Conservation (phyloP, 2,329 filamentous ascomycete genomes). For the Aspergillus fischeri region DNA sequence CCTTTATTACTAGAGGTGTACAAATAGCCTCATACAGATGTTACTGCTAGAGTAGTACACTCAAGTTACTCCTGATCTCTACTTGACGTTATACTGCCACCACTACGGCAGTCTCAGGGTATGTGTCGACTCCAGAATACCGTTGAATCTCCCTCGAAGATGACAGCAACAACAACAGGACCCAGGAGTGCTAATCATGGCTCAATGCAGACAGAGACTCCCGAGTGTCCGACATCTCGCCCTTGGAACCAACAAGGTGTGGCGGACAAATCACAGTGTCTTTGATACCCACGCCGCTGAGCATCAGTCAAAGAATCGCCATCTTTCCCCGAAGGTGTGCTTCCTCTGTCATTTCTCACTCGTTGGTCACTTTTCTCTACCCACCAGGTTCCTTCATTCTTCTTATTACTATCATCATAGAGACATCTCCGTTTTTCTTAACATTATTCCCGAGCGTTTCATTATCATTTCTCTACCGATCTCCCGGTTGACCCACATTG, state of each 20-base stretch:
- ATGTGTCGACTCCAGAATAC: not conserved
- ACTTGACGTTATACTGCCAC: too few species aligned
- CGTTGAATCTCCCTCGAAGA: not conserved
- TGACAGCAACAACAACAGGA: too few species aligned
- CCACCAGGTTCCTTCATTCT: not conserved
- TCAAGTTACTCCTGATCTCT: too few species aligned
- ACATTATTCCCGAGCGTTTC: not conserved
- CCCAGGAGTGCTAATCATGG: not conserved
- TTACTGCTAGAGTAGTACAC: not conserved
- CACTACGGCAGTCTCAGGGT: not conserved
- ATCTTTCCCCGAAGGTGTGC: not conserved
- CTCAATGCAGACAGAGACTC: not conserved
- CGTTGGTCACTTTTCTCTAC: not conserved
- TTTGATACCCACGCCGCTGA: not conserved
- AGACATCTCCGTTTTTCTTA: not conserved
- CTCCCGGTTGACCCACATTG: constrained; percentile 6
- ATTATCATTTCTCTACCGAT: constrained; percentile 11
- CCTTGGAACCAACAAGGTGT: not conserved
- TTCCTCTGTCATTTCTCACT: not conserved
- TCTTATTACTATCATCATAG: not conserved
- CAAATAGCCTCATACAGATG: not conserved
- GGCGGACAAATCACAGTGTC: not conserved
- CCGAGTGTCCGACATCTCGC: not conserved
- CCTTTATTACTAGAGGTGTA: not conserved
- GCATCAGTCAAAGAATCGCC: not conserved